Conservation (phyloP, 2,329 filamentous ascomycete genomes). For the Tolypocladium sp. region DNA sequence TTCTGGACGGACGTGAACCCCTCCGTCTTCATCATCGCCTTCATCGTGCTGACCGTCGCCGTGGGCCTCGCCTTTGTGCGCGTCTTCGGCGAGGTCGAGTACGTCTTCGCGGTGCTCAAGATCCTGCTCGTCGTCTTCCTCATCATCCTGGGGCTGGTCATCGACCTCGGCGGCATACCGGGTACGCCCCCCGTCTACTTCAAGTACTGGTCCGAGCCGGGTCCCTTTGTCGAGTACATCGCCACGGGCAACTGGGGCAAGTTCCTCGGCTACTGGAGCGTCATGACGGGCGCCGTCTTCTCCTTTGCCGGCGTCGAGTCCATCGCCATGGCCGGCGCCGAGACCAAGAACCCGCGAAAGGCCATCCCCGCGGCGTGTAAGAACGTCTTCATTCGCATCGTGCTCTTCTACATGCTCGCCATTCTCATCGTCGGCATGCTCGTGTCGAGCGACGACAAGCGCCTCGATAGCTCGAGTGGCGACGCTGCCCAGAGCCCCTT, state of each 20-base stretch:
- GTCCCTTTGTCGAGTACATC: constrained; percentile 59
- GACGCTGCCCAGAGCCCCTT: constrained; percentile 48
- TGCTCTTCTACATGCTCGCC: constrained; percentile 53
- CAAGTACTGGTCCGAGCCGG: constrained; percentile 59
- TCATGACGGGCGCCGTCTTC: constrained; percentile 55
- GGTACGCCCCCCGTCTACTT: constrained; percentile 54
- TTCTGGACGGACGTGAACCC: constrained; percentile 53
- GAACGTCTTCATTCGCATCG: constrained; percentile 48
- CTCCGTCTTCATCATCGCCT: constrained; percentile 38
- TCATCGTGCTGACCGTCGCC: constrained; percentile 42
- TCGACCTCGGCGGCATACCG: constrained; percentile 53
- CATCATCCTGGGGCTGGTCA: constrained; percentile 51
- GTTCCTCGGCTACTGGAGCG: constrained; percentile 58
- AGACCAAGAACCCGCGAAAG: constrained; percentile 44
- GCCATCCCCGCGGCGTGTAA: constrained; percentile 47
- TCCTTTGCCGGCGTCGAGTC: constrained; percentile 59
- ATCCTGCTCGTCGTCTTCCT: constrained; percentile 53
- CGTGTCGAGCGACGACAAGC: constrained; percentile 48
- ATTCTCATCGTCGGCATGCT: constrained; percentile 65
- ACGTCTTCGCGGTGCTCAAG: constrained; percentile 42
- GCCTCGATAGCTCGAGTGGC: constrained; percentile 35
- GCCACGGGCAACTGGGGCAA: constrained; percentile 46
- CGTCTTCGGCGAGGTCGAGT: constrained; percentile 51
- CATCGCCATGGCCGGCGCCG: constrained; percentile 52
- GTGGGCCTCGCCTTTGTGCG: constrained; percentile 50